These are phyloP conservation scores for Geotrichum europaeum DNA, from an alignment of 1,139 yeast species.

Conservation along the genomic window DNA sequence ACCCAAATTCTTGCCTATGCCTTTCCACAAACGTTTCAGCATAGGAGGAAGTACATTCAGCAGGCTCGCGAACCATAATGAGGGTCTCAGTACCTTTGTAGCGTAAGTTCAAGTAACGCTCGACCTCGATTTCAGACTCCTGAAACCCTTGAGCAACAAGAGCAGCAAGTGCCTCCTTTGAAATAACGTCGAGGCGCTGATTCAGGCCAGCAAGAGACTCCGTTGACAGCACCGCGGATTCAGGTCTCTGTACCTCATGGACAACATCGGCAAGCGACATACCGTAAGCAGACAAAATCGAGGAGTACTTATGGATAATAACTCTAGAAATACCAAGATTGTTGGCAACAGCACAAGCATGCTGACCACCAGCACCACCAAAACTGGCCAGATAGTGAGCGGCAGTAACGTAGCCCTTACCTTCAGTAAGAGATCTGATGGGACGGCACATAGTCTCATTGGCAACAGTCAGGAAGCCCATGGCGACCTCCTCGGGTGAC, in stretches of 20 bases:
- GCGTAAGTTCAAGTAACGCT: conserved; percentile 67
- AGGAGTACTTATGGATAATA: conserved; percentile 45
- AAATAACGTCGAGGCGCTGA: conserved; percentile 37
- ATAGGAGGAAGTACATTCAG: conserved; percentile 28
- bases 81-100: conserved; percentile 87
- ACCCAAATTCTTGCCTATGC: conserved; percentile 68
- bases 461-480: conserved; percentile 47
- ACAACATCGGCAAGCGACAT: conserved; percentile 50
- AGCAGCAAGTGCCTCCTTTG: conserved; percentile 34
- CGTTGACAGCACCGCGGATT: conserved; percentile 34
- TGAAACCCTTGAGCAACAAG: conserved; percentile 46
- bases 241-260: conserved; percentile 56
- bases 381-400: conserved; percentile 44
- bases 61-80: conserved; percentile 52
- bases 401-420: conserved; percentile 42
- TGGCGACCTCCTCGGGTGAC: conserved; percentile 43
- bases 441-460: conserved; percentile 50
- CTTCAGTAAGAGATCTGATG: conserved; percentile 46
- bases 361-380: conserved; percentile 55
- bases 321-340: conserved; percentile 41
- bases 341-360: conserved; percentile 44
- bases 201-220: conserved; percentile 31
- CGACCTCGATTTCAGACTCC: conserved; percentile 40
- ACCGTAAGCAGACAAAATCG: conserved; percentile 48
- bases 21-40: conserved; percentile 40